These are phyloP conservation scores for Jatropha podagrica DNA, from an alignment of 441 rosid species.

Conservation along the genomic window DNA sequence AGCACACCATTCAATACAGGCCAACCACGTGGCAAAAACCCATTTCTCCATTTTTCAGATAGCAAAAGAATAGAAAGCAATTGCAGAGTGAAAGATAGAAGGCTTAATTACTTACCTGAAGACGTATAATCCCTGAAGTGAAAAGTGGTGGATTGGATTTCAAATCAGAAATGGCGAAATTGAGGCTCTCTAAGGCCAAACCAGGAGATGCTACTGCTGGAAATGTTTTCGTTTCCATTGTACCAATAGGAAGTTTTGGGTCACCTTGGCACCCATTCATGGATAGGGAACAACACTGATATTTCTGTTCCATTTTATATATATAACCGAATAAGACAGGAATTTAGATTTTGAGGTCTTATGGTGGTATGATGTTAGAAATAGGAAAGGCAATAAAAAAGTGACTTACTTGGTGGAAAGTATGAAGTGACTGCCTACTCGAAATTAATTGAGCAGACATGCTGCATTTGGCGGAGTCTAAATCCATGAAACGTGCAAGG, in stretches of 20 bases:
- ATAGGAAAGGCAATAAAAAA: neutral
- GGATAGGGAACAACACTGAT: conserved; percentile 36
- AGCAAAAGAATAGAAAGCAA: too few relatives aligned
- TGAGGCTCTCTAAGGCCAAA: conserved; percentile 55
- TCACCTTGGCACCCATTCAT: conserved; percentile 79
- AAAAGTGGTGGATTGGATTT: conserved; percentile 52
- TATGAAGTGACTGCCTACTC: conserved; percentile 30
- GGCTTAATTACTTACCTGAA: conserved; percentile 45
- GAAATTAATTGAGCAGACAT: conserved; percentile 24
- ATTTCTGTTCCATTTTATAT: conserved; percentile 31
- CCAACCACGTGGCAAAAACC: conserved; percentile 55
- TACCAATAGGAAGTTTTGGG: conserved; percentile 47
- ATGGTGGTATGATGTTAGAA: neutral
- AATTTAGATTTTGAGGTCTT: neutral
- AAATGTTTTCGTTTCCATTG: conserved; percentile 50
- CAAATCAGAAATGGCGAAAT: conserved; percentile 47
- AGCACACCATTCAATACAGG: conserved; percentile 14
- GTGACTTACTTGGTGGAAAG: conserved; percentile 31
- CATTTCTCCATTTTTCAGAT: conserved; percentile 18
- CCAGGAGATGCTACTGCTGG: conserved; percentile 46
- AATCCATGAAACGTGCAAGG: conserved; percentile 35
- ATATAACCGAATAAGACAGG: neutral
- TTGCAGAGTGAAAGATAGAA: too few relatives aligned
- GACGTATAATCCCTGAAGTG: conserved; percentile 67
- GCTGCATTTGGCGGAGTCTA: conserved; percentile 33